Percentiles rank a stretch among this genome's conserved stretches.
phyloP scores from a whole-genome alignment of 805 yeast genomes.

The Grigorovia humatica region DNA sequence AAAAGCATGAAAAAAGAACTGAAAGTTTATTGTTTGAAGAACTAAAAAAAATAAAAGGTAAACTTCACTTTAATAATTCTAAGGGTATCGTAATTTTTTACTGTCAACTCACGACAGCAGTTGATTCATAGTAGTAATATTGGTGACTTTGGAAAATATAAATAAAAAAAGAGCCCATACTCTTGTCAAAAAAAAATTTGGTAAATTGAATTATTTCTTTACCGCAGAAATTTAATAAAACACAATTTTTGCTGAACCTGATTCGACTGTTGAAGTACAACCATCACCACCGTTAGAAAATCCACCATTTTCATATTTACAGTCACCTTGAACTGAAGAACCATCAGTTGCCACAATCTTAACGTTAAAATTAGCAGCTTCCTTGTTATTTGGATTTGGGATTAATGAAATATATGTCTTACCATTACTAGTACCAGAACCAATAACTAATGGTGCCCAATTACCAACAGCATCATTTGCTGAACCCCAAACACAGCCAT shows the following conservation, averaged over 20 bases:
- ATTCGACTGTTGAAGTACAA: conserved; percentile 60
- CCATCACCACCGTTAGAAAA: conserved; percentile 63
- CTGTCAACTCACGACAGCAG: too few relatives aligned
- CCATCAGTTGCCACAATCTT: conserved; percentile 67
- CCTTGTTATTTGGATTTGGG: conserved; percentile 85
- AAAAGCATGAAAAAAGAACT: too few relatives aligned
- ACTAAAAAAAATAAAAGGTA: too few relatives aligned
- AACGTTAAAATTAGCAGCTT: conserved; percentile 61
- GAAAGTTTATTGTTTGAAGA: too few relatives aligned
- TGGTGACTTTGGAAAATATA: neutral
- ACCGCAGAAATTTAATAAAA: conserved; percentile 29
- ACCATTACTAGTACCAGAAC: conserved; percentile 73
- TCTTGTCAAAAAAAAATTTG: too few relatives aligned
- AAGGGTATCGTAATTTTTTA: too few relatives aligned
- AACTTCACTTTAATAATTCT: too few relatives aligned
- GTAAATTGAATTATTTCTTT: too few relatives aligned
- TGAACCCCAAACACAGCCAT: conserved; percentile 93
- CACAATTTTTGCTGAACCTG: conserved; percentile 53
- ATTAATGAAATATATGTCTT: conserved; percentile 78
- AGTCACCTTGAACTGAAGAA: conserved; percentile 59
- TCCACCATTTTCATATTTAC: conserved; percentile 69
- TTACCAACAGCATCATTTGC: conserved; percentile 76
- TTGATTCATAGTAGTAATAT: too few relatives aligned
- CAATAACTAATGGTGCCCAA: conserved; percentile 96
- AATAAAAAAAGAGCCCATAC: neutral